Evolutionary conservation across 2,329 filamentous ascomycete genomes (phyloP).

Genomic region (Nemania sp.): DNA sequence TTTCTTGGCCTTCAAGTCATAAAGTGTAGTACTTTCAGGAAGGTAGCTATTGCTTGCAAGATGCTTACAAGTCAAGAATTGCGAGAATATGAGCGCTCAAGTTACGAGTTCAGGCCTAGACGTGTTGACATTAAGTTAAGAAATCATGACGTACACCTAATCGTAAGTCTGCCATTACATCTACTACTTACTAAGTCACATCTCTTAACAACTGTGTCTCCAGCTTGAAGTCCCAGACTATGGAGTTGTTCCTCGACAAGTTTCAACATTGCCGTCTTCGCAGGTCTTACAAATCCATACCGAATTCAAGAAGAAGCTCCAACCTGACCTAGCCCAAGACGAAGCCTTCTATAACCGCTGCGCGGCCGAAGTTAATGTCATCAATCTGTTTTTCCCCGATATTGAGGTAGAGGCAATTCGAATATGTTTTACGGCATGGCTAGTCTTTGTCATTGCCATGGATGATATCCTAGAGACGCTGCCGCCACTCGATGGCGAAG

Average conservation of each 20-base stretch:
- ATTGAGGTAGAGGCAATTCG: slow-evolving; percentile 2
- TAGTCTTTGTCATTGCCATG: slow-evolving; percentile 9
- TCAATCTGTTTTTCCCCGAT: slow-evolving; percentile 10
- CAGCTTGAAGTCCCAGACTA: slow-evolving; percentile 12
- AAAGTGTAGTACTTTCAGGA: no score
- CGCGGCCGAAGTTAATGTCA: slow-evolving; percentile 8
- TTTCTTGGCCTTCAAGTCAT: no score
- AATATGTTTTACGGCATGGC: slow-evolving; percentile 14
- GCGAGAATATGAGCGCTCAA: not conserved
- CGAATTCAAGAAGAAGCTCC: slow-evolving; percentile 3
- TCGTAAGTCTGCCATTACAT: not conserved
- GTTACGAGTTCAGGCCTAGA: not conserved
- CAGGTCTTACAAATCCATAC: slow-evolving; percentile 1
- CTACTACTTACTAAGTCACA: not conserved
- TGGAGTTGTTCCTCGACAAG: not conserved
- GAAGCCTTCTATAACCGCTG: slow-evolving; percentile 3
- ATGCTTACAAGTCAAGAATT: not conserved
- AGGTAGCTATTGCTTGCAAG: no score
- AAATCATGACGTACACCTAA: not conserved
- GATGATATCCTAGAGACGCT: slow-evolving; percentile 13
- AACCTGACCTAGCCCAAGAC: slow-evolving; percentile 8
- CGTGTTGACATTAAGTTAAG: slow-evolving; percentile 2
- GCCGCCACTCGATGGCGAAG: slow-evolving; percentile 6
- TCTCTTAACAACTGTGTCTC: not conserved
- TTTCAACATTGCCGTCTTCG: not conserved